A percentile compares a stretch with the other conserved stretches of the same genome.
These are phyloP conservation scores for Gossypium ekmanianum DNA, from an alignment of 345 rosid genomes.

Conservation along the genomic window DNA sequence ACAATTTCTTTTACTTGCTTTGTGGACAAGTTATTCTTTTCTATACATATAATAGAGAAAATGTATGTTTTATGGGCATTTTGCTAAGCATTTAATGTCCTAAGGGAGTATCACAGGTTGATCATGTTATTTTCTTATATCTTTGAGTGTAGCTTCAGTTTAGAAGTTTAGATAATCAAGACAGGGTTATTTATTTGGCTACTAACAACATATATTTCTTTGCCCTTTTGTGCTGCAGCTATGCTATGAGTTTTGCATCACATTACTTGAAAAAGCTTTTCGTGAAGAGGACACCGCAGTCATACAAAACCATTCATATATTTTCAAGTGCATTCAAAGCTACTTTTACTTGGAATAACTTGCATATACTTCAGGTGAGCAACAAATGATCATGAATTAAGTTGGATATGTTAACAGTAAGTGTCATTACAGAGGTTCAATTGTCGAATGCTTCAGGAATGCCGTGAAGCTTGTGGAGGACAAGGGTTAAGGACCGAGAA, in stretches of 20 bases:
- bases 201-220: neutral
- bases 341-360: slow-evolving; percentile 76
- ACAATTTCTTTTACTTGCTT: neutral
- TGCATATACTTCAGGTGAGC: slow-evolving; percentile 88
- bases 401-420: neutral
- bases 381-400: neutral
- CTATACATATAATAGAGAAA: neutral
- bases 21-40: neutral
- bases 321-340: slow-evolving; percentile 86
- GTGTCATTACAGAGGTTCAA: neutral
- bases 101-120: neutral
- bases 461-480: slow-evolving; percentile 98
- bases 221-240: slow-evolving; percentile 35
- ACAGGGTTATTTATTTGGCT: neutral
- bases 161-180: neutral
- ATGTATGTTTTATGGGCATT: neutral
- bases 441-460: slow-evolving; percentile 49
- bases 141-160: neutral
- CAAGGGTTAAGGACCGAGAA: slow-evolving; percentile 94
- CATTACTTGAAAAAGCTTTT: slow-evolving; percentile 74
- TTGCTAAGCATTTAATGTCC: neutral
- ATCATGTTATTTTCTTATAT: neutral
- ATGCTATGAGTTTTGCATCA: slow-evolving; percentile 73
- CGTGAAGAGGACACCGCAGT: slow-evolving; percentile 73
- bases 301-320: slow-evolving; percentile 74